Evolutionary conservation across 23 red algal genomes (phyloP), one percentile per base, ranked within the genome.

Genomic region (Chondrus crispus): DNA sequence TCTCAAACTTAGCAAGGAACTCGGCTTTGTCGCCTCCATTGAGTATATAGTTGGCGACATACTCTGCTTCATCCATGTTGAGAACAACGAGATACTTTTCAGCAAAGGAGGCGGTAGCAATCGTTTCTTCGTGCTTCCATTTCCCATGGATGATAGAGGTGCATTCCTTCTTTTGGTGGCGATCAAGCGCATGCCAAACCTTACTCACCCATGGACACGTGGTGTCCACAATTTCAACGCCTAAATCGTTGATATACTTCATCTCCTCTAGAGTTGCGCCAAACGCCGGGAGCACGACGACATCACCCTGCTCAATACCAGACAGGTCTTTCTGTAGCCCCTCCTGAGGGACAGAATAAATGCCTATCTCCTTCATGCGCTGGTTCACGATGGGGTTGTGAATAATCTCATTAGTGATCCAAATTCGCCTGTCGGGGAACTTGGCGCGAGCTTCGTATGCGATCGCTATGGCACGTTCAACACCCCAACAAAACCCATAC

Each of bases 401-500:
- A 85, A 98, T 98, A 74, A 98, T 96, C 89, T 98, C 97, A 55
- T 98, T 98, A 3, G 97, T 98, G 40, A 98, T 95, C 93, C 93
- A 96, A 49, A 98, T 96, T 53, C 87, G 83, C 40, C 96, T 74
- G 26, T 13, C 74, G 38, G 97, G 93, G 41, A 90, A 98, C 53
- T 95, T 83, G 24, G 46, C 78, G 42, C 97, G 73, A 28, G 97
- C 90, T 80, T 98, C 94, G 43, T 92, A 98, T 35, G 97, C 97
- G 45, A 98, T 95, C 12, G 97, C 97, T 43, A 98, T 90, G 18
- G 97, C 97, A 81, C 97, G 94, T 68, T 98, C 97, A 16, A 98
- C 97, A 54, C 97, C 97, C 97, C 97, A 98, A 68, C 97, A 98
- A 71, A 98, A 98, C 16, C 97, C 97, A 83, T 98, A 98, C 36